Base-by-base conservation (phyloP, 495 filamentous ascomycete genomes). In the Penicillium argentinense region DNA sequence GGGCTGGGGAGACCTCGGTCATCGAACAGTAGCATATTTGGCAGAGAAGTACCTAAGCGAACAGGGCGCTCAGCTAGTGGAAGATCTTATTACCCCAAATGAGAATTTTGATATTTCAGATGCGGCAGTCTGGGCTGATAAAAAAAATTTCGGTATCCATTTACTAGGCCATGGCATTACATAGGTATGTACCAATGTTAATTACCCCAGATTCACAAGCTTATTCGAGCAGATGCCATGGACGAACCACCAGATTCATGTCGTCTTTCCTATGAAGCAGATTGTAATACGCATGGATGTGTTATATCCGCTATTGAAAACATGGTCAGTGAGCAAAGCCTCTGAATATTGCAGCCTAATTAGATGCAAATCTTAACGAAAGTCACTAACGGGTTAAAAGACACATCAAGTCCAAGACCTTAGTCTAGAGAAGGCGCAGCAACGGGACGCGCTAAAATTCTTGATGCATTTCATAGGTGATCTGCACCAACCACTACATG, bases 381-480 rank as follows among this genome's bases (percentile, higher is more conserved):
- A n/a, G n/a, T n/a, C n/a, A n/a, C 25, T 26, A 11, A 26, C 25
- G 25, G 30, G 14, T 34, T 34, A 34, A 34, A 28, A 34, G 30
- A 34, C 30, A 34, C 11, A 34, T 34, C 30, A 34, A 34, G 30
- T 34, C 13, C 30, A 34, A n/a, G 30, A 34, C 30, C 30, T 13
- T 13, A 34, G 30, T 41, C 13, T 41, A 17, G 38, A 41, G 38
- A 41, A 41, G 38, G 17, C 38, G 38, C 38, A 41, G 38, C 38
- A 26, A 27, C 19, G 21, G 21, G 45, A 47, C 17, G 45, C 46
- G 9, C 14, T 49, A 24, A 41, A 32, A 14, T 49, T 42, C 38
- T 39, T 49, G 21, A 42, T 49, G 18, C 46, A 49, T 24, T 49
- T 49, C 37, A 32, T 49, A 22, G 46, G 46, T 39, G 46, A 49